phyloP scores from a whole-genome alignment of 768 basidiomycete genomes.

The Pleurotus tuber-regium region DNA sequence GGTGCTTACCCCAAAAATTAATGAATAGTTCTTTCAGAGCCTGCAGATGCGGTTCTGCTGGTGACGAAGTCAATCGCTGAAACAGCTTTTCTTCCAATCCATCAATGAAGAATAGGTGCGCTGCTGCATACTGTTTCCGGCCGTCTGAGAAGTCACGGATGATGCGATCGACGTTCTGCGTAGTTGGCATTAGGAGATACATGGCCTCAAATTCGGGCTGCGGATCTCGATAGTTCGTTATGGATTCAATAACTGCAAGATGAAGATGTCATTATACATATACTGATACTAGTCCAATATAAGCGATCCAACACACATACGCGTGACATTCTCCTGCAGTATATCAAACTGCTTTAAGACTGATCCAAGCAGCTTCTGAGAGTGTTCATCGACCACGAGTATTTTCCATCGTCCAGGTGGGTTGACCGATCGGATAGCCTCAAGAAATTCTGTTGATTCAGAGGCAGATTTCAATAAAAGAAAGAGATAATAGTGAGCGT shows the following conservation, averaged over 20 bases:
- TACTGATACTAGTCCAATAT: neutral
- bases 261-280: conserved; percentile 8
- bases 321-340: conserved; percentile 92
- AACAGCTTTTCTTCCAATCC: conserved; percentile 78
- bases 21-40: conserved; percentile 84
- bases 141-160: conserved; percentile 73
- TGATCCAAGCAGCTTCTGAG: conserved; percentile 77
- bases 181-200: conserved; percentile 93
- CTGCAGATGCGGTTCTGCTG: conserved; percentile 76
- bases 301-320: conserved; percentile 47
- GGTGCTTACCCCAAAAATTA: conserved; percentile 84
- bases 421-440: conserved; percentile 82
- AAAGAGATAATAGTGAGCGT: neutral
- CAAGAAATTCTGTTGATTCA: conserved; percentile 71
- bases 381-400: conserved; percentile 92
- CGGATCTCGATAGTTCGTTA: conserved; percentile 77
- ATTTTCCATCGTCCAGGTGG: conserved; percentile 95
- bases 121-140: conserved; percentile 72
- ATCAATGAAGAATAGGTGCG: conserved; percentile 93
- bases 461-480: neutral
- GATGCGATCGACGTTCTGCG: conserved; percentile 89
- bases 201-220: conserved; percentile 88
- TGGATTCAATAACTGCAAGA: conserved; percentile 82
- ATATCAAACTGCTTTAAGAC: conserved; percentile 94
- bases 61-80: conserved; percentile 66